These are phyloP conservation scores for Moniliophthora roreri DNA, from an alignment of 1,284 basidiomycete genomes.

Conservation along the genomic window DNA sequence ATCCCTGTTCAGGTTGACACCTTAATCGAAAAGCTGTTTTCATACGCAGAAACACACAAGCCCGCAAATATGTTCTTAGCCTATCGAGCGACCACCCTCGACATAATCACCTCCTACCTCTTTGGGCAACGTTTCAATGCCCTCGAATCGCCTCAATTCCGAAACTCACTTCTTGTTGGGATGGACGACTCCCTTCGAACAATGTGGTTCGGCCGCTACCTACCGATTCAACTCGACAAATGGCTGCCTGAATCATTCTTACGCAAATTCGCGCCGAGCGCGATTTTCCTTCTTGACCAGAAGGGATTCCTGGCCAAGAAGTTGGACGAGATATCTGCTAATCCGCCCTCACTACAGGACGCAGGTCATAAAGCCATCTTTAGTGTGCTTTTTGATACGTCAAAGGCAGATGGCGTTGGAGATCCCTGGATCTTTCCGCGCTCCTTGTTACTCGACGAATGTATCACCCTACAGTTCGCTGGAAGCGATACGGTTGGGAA, in stretches of 20 bases:
- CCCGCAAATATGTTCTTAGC: constrained; percentile 12
- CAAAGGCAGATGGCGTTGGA: background rate
- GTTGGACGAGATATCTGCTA: background rate
- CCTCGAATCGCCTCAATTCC: constrained; percentile 21
- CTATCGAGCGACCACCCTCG: constrained; percentile 18
- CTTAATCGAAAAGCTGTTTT: background rate
- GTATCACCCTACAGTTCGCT: constrained; percentile 7
- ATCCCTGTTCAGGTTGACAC: background rate
- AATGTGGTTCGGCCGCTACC: constrained; percentile 19
- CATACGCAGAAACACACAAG: background rate
- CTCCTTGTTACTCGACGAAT: constrained; percentile 15
- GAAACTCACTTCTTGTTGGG: constrained; percentile 18
- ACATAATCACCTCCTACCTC: constrained; percentile 27
- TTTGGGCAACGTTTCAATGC: constrained; percentile 21
- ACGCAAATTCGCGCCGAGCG: background rate
- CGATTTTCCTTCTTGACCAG: background rate
- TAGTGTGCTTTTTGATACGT: constrained; percentile 6
- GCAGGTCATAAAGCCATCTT: constrained; percentile 1
- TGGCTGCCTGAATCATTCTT: background rate
- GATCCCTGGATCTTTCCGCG: background rate
- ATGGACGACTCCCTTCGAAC: constrained; percentile 14
- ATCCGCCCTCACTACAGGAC: background rate
- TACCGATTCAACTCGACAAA: constrained; percentile 11
- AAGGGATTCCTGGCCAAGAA: background rate
- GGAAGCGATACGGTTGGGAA: constrained; percentile 14